These are phyloP conservation scores for Haberlea rhodopensis DNA, from an alignment of 257 asterid species.

Conservation along the genomic window DNA sequence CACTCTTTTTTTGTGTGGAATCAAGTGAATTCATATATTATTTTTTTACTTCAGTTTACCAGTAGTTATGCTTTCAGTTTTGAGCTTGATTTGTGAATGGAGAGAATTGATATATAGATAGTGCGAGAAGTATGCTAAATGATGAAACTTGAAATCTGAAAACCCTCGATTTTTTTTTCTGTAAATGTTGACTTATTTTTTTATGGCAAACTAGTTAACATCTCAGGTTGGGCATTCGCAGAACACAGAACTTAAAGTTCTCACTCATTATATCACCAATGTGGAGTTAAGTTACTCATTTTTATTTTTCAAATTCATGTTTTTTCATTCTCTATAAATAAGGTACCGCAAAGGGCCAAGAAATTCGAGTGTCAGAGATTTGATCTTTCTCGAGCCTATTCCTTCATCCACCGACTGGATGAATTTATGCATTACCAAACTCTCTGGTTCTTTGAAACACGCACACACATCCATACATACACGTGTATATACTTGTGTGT, in stretches of 20 bases:
- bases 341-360: background rate
- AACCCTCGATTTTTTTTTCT: background rate
- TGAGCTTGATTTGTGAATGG: background rate
- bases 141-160: slow-evolving; percentile 1
- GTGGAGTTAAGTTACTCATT: background rate
- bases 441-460: background rate
- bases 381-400: background rate
- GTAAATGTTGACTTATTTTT: background rate
- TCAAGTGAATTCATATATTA: slow-evolving; percentile 11
- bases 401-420: background rate
- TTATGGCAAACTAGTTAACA: background rate
- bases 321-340: background rate
- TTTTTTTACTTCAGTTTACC: background rate
- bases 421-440: background rate
- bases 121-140: background rate
- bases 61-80: background rate
- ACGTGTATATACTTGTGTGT: background rate
- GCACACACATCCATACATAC: background rate
- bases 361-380: background rate
- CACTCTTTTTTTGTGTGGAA: background rate
- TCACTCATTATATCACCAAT: too few species aligned
- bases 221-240: background rate
- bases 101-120: background rate
- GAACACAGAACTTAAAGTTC: background rate
- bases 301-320: background rate